A percentile compares a stretch with the other conserved stretches of the same genome.
Conservation (phyloP, 2,329 filamentous ascomycete genomes). For the Pyrenophora seminiperda region DNA sequence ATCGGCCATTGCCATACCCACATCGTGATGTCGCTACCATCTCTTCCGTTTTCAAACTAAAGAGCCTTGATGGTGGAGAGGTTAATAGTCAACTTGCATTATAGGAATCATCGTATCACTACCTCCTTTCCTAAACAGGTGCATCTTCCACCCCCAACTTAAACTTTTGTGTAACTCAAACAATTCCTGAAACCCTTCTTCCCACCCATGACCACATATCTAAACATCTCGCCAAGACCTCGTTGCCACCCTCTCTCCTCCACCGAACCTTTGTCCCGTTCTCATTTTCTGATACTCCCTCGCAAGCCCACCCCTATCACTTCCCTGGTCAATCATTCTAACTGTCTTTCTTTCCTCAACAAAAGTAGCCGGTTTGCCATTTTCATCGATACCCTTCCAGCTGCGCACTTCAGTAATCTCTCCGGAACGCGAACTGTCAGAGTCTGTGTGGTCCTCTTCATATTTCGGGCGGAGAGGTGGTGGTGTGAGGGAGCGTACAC, state of each 20-base stretch:
- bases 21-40: no score
- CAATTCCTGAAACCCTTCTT: neutral
- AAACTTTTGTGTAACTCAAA: neutral
- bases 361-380: constrained; percentile 33
- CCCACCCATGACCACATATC: neutral
- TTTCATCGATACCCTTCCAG: constrained; percentile 40
- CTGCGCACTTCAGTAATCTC: constrained; percentile 26
- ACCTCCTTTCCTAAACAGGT: no score
- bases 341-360: constrained; percentile 30
- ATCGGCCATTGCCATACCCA: no score
- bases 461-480: constrained; percentile 12
- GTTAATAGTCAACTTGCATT: no score
- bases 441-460: constrained; percentile 29
- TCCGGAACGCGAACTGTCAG: constrained; percentile 28
- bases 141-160: neutral
- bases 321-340: constrained; percentile 19
- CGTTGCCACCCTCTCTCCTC: constrained; percentile 2
- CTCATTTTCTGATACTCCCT: constrained; percentile 5
- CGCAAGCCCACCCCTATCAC: constrained; percentile 9
- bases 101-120: no score
- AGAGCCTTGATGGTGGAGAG: no score
- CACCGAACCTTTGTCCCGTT: neutral
- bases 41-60: no score
- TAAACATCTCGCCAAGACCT: constrained; percentile 19
- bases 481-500: constrained; percentile 13